Conservation (phyloP, 306 rosid genomes). For the Phaseolus lunatus region DNA sequence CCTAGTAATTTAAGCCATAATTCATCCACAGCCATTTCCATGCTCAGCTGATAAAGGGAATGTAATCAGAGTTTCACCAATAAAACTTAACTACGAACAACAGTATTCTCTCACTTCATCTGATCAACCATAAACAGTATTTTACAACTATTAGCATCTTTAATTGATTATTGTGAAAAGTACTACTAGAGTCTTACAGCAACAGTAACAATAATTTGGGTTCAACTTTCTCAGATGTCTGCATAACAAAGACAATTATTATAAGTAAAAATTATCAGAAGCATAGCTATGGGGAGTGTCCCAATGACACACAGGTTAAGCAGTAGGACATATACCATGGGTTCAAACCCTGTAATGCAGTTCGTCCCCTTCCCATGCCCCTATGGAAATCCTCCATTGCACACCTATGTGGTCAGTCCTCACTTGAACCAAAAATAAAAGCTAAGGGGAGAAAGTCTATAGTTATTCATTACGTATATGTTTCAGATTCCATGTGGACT, state of each 20-base stretch:
- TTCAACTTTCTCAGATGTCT: slow-evolving; percentile 17
- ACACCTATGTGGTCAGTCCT: background rate
- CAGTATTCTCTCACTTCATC: background rate
- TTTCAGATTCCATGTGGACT: too few species aligned
- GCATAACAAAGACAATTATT: background rate
- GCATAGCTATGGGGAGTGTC: background rate
- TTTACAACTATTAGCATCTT: background rate
- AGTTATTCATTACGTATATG: background rate
- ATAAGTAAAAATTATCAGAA: background rate
- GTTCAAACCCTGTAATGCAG: background rate
- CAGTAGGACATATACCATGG: background rate
- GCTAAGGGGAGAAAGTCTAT: background rate
- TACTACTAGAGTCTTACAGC: background rate
- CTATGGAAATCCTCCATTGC: background rate
- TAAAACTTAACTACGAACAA: slow-evolving; percentile 8
- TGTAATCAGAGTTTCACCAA: background rate
- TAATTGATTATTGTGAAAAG: background rate
- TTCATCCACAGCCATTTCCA: background rate
- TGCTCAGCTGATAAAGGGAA: slow-evolving; percentile 20
- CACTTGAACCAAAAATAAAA: background rate
- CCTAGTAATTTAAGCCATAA: slow-evolving; percentile 15
- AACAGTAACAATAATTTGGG: slow-evolving; percentile 7
- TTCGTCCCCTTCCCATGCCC: slow-evolving; percentile 6
- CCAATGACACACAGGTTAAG: background rate
- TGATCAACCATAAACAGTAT: background rate